These are phyloP conservation scores for Saturnispora galanensis DNA, from an alignment of 805 yeast species.

Conservation along the genomic window DNA sequence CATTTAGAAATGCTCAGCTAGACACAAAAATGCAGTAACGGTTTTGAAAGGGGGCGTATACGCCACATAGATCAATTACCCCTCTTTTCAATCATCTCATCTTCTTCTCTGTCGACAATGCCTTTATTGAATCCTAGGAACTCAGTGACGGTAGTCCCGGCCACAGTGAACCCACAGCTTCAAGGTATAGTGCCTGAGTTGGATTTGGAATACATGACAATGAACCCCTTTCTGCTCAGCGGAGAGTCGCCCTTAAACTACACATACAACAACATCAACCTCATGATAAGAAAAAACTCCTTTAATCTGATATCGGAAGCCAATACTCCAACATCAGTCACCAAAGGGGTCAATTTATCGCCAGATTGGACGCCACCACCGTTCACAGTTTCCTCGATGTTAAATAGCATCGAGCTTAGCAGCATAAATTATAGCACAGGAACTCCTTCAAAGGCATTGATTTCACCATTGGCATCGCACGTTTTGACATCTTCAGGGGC, in stretches of 20 bases:
- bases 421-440: neutral
- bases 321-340: neutral
- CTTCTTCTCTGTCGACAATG: too few relatives aligned
- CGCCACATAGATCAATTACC: too few relatives aligned
- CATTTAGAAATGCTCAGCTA: too few relatives aligned
- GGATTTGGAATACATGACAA: constrained; percentile 1
- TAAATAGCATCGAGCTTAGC: neutral
- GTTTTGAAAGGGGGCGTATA: too few relatives aligned
- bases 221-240: neutral
- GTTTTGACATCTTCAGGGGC: too few relatives aligned
- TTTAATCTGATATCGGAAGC: neutral
- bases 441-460: too few relatives aligned
- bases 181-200: neutral
- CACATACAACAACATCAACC: constrained; percentile 3
- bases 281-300: constrained; percentile 1
- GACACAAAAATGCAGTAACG: too few relatives aligned
- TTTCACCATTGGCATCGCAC: too few relatives aligned
- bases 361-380: constrained; percentile 6
- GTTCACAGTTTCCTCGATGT: neutral
- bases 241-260: neutral
- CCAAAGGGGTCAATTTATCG: neutral
- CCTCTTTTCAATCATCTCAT: too few relatives aligned
- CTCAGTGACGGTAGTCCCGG: neutral
- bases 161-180: neutral
- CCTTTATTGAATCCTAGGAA: neutral